These are phyloP conservation scores for Malassezia pachydermatis DNA, from an alignment of 1,284 basidiomycete species.

Conservation along the genomic window DNA sequence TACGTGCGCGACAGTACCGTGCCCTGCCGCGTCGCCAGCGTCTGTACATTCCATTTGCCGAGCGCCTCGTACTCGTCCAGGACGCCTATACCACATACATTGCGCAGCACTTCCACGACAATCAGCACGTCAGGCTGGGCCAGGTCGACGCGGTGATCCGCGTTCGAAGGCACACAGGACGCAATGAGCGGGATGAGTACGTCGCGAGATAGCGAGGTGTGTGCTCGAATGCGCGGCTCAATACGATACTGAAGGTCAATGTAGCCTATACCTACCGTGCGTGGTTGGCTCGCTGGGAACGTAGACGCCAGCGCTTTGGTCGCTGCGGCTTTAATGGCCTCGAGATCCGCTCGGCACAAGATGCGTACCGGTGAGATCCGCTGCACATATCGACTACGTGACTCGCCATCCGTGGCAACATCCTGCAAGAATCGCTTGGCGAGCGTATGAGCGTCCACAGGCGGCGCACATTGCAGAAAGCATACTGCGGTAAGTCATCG, in stretches of 20 bases:
- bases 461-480: constrained; percentile 18
- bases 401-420: constrained; percentile 28
- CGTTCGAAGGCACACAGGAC: constrained; percentile 20
- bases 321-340: constrained; percentile 6
- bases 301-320: not conserved
- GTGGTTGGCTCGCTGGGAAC: constrained; percentile 1
- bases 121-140: constrained; percentile 28
- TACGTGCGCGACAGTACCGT: not conserved
- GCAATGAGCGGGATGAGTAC: constrained; percentile 30
- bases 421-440: constrained; percentile 20
- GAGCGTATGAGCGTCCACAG: constrained; percentile 11
- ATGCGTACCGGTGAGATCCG: constrained; percentile 7
- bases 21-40: constrained; percentile 17
- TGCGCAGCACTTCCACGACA: constrained; percentile 33
- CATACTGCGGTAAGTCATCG: constrained; percentile 4
- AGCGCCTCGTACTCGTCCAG: constrained; percentile 24
- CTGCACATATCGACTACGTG: constrained; percentile 21
- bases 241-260: constrained; percentile 25
- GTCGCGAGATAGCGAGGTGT: constrained; percentile 27
- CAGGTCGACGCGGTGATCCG: constrained; percentile 26
- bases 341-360: constrained; percentile 9
- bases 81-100: constrained; percentile 31
- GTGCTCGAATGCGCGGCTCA: constrained; percentile 35
- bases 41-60: constrained; percentile 32
- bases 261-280: constrained; percentile 5